Evolutionary conservation across 257 asterid genomes (phyloP), one percentile per base, ranked within the genome.

Genomic region (Verbascum thapsus): DNA sequence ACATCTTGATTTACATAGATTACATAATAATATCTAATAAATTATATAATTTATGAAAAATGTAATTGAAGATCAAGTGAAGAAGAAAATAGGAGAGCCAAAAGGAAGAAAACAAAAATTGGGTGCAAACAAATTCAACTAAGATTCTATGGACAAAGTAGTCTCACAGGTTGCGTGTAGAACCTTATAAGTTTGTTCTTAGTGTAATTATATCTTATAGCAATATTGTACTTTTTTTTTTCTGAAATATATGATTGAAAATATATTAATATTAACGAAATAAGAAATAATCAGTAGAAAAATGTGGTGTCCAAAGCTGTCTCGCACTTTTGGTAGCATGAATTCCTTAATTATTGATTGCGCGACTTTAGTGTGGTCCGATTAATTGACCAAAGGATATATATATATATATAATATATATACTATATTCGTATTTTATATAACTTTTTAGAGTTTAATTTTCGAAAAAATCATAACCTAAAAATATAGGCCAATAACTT

Each of bases 81-180:
- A 50, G 34, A 7, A 22, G 16, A 18, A 3, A 8, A 10, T 8
- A 35, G 5, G 32, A 26, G 32, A 26, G 32, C 32, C 32, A 5
- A 39, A 20, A 12, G 18, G 48, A 42, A 10, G n/a, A 42, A 42
- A 13, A 42, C 48, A 42, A 42, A n/a, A 4, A 16, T n/a, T 42
- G 48, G 48, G 4, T 12, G 18, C 17, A 42, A 42, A 12, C 48
- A 5, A 56, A 56, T 35, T 19, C 10, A 64, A 77, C 74, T 61
- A 53, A 61, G 77, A 77, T 77, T 73, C 69, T 59, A 51, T 64
- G 68, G 68, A 69, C 72, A 2, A 19, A 16, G 20, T 26, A 50
- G 35, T 17, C 51, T 63, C 69, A 64, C 19, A 48, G 64, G 70
- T 62, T 73, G 71, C 70, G 72, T 70, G 74, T 15, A n/a, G 37